Evolutionary conservation across 495 filamentous ascomycete genomes (phyloP).

Genomic region (Penicillium soppii): DNA sequence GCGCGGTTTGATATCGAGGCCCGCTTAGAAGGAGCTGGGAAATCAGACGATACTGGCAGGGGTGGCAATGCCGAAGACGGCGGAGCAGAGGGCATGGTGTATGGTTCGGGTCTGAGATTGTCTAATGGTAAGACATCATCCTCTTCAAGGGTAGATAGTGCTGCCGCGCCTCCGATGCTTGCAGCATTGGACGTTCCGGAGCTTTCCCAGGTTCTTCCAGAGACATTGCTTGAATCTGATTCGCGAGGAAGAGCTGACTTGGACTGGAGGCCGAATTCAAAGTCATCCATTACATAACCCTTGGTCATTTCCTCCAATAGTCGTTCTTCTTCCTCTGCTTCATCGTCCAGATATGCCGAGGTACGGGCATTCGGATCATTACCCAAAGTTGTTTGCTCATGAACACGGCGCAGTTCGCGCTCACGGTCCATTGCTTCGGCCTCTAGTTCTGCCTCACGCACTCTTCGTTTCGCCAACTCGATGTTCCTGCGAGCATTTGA

Average conservation of each 20-base stretch:
- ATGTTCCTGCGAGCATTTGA: conserved; percentile 66
- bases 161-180: conserved; percentile 57
- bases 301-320: conserved; percentile 90
- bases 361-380: conserved; percentile 32
- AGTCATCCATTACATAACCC: conserved; percentile 84
- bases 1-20: conserved; percentile 31
- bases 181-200: conserved; percentile 77
- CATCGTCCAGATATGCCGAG: conserved; percentile 60
- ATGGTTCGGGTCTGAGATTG: conserved; percentile 28
- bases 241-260: conserved; percentile 81
- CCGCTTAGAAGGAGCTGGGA: conserved; percentile 19
- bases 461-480: conserved; percentile 74
- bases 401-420: conserved; percentile 38
- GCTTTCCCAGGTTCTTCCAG: conserved; percentile 83
- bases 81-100: conserved; percentile 26
- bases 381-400: conserved; percentile 32
- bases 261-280: conserved; percentile 71
- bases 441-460: conserved; percentile 76
- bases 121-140: conserved; percentile 39
- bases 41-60: conserved; percentile 25
- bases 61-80: conserved; percentile 30
- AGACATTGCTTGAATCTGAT: conserved; percentile 83
- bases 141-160: conserved; percentile 77
- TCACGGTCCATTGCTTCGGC: conserved; percentile 58
- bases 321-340: conserved; percentile 88